Percentiles rank a stretch among this genome's conserved stretches.
phyloP scores from a whole-genome alignment of 306 rosid genomes.

The Begonia masoniana region DNA sequence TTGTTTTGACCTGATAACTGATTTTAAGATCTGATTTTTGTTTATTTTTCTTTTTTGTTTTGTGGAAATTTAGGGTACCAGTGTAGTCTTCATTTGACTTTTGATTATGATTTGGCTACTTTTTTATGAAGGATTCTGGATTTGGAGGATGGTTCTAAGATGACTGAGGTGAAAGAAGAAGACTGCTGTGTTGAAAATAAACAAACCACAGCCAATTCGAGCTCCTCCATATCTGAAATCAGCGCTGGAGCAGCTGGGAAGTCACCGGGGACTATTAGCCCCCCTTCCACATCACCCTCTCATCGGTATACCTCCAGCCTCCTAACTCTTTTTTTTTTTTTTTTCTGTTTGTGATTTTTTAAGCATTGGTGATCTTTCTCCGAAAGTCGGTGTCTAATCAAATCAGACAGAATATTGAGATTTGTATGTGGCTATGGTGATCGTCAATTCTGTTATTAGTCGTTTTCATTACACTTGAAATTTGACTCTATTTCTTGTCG shows the following conservation, averaged over 20 bases:
- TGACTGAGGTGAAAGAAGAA: slow-evolving; percentile 56
- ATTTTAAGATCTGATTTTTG: slow-evolving; percentile 55
- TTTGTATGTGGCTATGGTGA: background rate
- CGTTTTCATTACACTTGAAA: background rate
- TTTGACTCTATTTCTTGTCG: too few relatives aligned
- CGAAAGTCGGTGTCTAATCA: background rate
- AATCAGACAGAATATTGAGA: background rate
- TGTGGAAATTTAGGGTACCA: slow-evolving; percentile 16
- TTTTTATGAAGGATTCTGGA: slow-evolving; percentile 18
- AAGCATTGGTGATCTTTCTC: background rate
- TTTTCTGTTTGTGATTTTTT: too few relatives aligned
- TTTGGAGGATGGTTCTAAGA: slow-evolving; percentile 38
- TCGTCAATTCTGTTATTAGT: background rate
- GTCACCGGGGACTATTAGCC: slow-evolving; percentile 62
- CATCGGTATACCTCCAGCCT: slow-evolving; percentile 34
- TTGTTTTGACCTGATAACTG: slow-evolving; percentile 37
- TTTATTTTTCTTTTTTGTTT: slow-evolving; percentile 19
- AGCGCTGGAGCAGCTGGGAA: slow-evolving; percentile 55
- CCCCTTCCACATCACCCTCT: slow-evolving; percentile 48
- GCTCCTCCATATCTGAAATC: slow-evolving; percentile 76
- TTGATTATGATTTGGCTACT: slow-evolving; percentile 3
- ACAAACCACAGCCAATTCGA: slow-evolving; percentile 65
- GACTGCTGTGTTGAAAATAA: slow-evolving; percentile 87
- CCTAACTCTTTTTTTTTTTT: too few relatives aligned
- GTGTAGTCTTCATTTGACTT: slow-evolving; percentile 14